Evolutionary conservation across 2,329 filamentous ascomycete genomes (phyloP), one percentile per base, ranked within the genome.

Genomic region (Penicillium sp.): DNA sequence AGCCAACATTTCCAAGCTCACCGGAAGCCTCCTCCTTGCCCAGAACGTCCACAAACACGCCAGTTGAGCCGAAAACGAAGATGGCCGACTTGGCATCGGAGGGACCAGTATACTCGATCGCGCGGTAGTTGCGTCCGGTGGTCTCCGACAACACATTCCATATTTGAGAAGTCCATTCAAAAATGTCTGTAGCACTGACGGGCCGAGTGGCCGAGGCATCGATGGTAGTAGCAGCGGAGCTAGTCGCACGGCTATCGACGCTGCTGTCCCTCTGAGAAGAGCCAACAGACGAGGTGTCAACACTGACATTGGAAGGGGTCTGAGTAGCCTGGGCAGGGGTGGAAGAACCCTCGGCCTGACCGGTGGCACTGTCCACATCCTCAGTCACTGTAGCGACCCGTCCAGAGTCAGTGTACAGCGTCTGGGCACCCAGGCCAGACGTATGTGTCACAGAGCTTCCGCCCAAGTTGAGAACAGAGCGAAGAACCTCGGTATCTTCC

Each of bases 61-160:
- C 83, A 13, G 86, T 89, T 7, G 90, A 90, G 44, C 93, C 93
- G 58, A 98, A 98, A 47, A 97, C 77, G 69, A 97, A 95, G 44
- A 97, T 78, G 39, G 87, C 89, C 59, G 84, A 84, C 66, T 94
- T 85, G 7, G 91, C 88, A 55, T 88, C 82, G 21, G 80, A 69
- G 4, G 88, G 83, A 1, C 93, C 93, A 19, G 86, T 86, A 73
- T 94, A 97, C 65, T 95, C 86, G 62, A 98, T 96, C 2, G 89
- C 81, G 57, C 78, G 81, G 72, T 98, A 98, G 48, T 79, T 77
- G 56, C 93, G 82, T 45, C 88, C 88, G 9, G 85, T 83, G 4
- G 78, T 73, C 45, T 81, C 74, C 57, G 82, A 81, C 51, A 98
- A 75, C 56, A 82, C 80, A n/a, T 78, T 70, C 89, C 94, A 98